A percentile compares a stretch with the other conserved stretches of the same genome.
Conservation (phyloP, 139 green algal genomes). For the Coelastrella sp. region DNA sequence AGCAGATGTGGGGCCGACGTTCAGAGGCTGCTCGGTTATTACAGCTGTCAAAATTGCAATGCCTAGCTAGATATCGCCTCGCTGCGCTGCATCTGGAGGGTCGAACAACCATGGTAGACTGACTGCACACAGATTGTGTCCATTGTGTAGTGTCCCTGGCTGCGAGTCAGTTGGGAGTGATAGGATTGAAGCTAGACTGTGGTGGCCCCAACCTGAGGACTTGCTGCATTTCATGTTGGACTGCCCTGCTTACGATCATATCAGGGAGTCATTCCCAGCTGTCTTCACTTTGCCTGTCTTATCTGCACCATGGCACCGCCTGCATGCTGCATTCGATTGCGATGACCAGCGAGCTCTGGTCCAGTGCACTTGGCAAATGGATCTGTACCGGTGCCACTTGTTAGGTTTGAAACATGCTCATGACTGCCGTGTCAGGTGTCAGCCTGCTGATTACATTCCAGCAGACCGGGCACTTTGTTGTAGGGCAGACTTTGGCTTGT, state of each 20-base stretch:
- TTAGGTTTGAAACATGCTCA: neutral
- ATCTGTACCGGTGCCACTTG: neutral
- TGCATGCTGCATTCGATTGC: neutral
- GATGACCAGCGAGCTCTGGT: neutral
- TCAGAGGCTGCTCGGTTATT: no score
- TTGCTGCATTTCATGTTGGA: neutral
- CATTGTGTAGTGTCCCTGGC: neutral
- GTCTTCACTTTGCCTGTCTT: neutral
- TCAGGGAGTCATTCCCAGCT: neutral
- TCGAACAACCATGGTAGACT: neutral
- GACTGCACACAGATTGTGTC: neutral
- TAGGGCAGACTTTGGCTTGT: neutral
- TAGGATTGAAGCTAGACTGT: neutral
- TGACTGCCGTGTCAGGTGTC: neutral
- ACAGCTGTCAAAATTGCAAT: neutral
- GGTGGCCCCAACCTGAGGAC: neutral
- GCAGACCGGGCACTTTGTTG: neutral
- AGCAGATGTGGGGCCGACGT: no score
- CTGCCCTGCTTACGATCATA: neutral
- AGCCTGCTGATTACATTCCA: neutral
- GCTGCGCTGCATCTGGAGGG: neutral
- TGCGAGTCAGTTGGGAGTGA: neutral
- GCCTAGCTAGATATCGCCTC: neutral
- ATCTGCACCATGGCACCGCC: neutral
- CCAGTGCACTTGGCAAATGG: neutral